Percentiles rank a stretch among this genome's conserved stretches.
Conservation (phyloP, 2,329 filamentous ascomycete genomes). For the Aspergillus ustus region DNA sequence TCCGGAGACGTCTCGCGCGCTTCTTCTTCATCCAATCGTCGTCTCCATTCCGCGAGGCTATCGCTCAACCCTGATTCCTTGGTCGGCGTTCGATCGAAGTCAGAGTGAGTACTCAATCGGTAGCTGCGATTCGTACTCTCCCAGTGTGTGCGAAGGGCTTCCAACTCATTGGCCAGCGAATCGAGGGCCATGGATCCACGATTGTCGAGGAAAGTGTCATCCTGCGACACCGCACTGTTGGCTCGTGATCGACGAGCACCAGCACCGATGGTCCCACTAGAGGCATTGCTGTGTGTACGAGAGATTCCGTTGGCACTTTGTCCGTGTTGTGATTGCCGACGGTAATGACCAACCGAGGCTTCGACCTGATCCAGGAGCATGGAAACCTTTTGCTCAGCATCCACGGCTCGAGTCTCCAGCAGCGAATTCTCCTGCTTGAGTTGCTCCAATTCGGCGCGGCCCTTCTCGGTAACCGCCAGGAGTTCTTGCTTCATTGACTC, state of each 20-base stretch:
- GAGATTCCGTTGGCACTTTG: slow-evolving; percentile 45
- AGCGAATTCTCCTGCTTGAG: slow-evolving; percentile 80
- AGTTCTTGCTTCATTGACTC: slow-evolving; percentile 64
- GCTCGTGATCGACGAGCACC: slow-evolving; percentile 41
- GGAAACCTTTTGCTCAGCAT: slow-evolving; percentile 92
- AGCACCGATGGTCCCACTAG: slow-evolving; percentile 51
- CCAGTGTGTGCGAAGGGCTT: slow-evolving; percentile 89
- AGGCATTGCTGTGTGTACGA: slow-evolving; percentile 61
- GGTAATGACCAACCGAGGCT: slow-evolving; percentile 90
- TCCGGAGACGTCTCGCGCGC: slow-evolving; percentile 34
- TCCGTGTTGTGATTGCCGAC: slow-evolving; percentile 67
- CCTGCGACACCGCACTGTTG: slow-evolving; percentile 49
- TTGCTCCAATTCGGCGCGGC: slow-evolving; percentile 74
- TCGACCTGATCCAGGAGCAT: slow-evolving; percentile 94
- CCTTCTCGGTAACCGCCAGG: slow-evolving; percentile 56
- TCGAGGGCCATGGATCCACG: slow-evolving; percentile 77
- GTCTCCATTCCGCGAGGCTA: slow-evolving; percentile 79
- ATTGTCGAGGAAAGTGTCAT: slow-evolving; percentile 53
- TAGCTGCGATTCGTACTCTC: slow-evolving; percentile 96
- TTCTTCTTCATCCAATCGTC: slow-evolving; percentile 70
- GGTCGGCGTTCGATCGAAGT: slow-evolving; percentile 70
- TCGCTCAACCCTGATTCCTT: slow-evolving; percentile 63
- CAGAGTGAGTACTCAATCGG: slow-evolving; percentile 84
- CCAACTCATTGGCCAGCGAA: slow-evolving; percentile 87
- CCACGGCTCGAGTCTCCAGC: slow-evolving; percentile 81